These are phyloP conservation scores for Aureobasidium pullulans DNA, from an alignment of 2,329 filamentous ascomycete genomes.

Conservation along the genomic window DNA sequence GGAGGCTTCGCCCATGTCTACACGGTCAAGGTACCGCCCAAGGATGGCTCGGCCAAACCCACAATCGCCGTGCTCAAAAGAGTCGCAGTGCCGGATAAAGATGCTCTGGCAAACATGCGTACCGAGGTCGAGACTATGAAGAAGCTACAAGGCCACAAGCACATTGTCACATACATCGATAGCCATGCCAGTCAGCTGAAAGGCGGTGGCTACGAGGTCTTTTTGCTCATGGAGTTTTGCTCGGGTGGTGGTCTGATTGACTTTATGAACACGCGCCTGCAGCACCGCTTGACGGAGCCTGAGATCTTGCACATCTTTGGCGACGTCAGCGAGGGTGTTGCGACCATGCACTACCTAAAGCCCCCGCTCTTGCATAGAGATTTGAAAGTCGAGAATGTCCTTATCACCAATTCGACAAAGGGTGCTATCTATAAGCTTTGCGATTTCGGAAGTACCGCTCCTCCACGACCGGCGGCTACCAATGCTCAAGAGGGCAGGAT, in stretches of 20 bases:
- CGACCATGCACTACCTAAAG: conserved; percentile 98
- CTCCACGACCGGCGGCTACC: conserved; percentile 74
- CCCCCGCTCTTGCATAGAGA: conserved; percentile 88
- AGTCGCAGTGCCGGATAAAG: conserved; percentile 94
- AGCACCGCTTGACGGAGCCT: conserved; percentile 92
- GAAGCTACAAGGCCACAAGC: conserved; percentile 89
- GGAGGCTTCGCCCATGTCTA: conserved; percentile 98
- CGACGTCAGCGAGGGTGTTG: conserved; percentile 91
- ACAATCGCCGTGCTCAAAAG: conserved; percentile 84
- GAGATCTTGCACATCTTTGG: conserved; percentile 97
- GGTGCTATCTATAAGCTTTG: conserved; percentile 85
- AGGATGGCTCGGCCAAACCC: conserved; percentile 58
- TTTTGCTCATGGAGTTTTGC: conserved; percentile 97
- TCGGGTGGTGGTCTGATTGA: conserved; percentile 92
- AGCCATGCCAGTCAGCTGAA: conserved; percentile 93
- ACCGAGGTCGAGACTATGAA: conserved; percentile 99
- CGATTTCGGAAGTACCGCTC: conserved; percentile 90
- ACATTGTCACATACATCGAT: conserved; percentile 97
- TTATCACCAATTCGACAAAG: conserved; percentile 61
- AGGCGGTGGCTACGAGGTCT: conserved; percentile 93
- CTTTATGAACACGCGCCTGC: conserved; percentile 97
- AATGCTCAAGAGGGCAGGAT: conserved; percentile 82
- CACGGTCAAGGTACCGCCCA: conserved; percentile 75
- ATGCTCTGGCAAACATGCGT: conserved; percentile 88
- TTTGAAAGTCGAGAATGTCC: conserved; percentile 94